These are phyloP conservation scores for Populus hybrid DNA, from an alignment of 441 rosid genomes.

Conservation along the genomic window DNA sequence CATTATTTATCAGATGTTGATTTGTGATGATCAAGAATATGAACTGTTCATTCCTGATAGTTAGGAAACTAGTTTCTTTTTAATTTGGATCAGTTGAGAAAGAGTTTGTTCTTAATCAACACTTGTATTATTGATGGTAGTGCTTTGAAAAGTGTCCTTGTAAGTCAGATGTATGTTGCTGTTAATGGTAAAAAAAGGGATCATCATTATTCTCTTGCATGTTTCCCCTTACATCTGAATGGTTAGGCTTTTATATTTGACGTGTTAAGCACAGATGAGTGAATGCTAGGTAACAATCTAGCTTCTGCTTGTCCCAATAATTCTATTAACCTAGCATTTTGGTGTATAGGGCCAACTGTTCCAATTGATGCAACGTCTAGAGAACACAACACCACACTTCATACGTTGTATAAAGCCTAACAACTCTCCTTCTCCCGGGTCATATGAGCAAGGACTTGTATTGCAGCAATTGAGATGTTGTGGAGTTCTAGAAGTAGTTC, in stretches of 20 bases:
- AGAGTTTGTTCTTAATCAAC: no score
- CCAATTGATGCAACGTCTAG: slow-evolving; percentile 95
- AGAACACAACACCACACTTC: slow-evolving; percentile 94
- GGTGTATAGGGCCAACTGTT: slow-evolving; percentile 79
- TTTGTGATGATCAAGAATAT: not conserved
- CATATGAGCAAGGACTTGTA: slow-evolving; percentile 86
- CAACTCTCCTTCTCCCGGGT: slow-evolving; percentile 79
- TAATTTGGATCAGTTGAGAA: no score
- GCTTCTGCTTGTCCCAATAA: not conserved
- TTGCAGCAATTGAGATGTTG: slow-evolving; percentile 97
- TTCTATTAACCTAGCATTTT: slow-evolving; percentile 14
- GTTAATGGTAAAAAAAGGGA: no score
- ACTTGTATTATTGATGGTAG: no score
- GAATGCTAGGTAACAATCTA: not conserved
- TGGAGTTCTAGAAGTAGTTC: slow-evolving; percentile 97
- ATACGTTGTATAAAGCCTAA: slow-evolving; percentile 98
- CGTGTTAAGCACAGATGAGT: not conserved
- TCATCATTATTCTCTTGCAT: no score
- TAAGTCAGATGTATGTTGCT: no score
- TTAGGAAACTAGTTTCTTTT: not conserved
- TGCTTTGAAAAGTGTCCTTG: no score
- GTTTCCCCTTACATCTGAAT: no score
- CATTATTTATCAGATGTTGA: not conserved
- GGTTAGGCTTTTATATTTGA: no score
- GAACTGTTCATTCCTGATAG: not conserved